Evolutionary conservation across 169 alveolate genomes (phyloP).

Genomic region (Eimeria maxima): DNA sequence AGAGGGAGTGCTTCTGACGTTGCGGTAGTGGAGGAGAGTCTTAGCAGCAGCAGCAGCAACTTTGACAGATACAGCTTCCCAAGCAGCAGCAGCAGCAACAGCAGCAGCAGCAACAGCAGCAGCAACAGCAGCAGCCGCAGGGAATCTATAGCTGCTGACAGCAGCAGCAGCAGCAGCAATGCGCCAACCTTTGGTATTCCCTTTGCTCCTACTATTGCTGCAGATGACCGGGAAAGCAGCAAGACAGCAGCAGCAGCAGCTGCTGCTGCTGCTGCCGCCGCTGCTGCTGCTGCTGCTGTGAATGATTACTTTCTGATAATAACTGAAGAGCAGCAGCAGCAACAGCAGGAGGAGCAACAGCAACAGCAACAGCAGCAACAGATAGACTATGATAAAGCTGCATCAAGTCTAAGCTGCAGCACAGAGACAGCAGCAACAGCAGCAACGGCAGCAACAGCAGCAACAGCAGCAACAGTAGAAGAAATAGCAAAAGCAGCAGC

Average conservation of each 20-base stretch:
- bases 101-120: slow-evolving; percentile 26
- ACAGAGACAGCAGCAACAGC: slow-evolving; percentile 3
- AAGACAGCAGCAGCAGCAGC: slow-evolving; percentile 6
- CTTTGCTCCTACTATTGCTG: no score
- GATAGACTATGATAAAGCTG: neutral
- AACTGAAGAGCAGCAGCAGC: neutral
- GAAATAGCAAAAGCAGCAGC: neutral
- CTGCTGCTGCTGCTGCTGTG: neutral
- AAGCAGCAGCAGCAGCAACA: neutral
- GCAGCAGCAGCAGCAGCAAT: no score
- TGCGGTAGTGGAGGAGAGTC: neutral
- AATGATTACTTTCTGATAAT: neutral
- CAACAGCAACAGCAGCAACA: neutral
- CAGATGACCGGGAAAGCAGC: no score
- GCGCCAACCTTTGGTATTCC: no score
- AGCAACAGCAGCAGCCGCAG: slow-evolving; percentile 23
- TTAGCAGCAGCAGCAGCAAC: slow-evolving; percentile 17
- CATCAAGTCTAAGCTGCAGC: neutral
- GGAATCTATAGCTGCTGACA: no score
- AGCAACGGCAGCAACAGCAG: slow-evolving; percentile 10
- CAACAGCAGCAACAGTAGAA: slow-evolving; percentile 21
- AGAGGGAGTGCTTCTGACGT: neutral
- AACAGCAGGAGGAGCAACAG: neutral
- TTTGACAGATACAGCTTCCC: slow-evolving; percentile 13
- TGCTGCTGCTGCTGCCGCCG: neutral